These are phyloP conservation scores for Phytophthora multivora DNA, from an alignment of 352 stramenopile species.

Conservation along the genomic window DNA sequence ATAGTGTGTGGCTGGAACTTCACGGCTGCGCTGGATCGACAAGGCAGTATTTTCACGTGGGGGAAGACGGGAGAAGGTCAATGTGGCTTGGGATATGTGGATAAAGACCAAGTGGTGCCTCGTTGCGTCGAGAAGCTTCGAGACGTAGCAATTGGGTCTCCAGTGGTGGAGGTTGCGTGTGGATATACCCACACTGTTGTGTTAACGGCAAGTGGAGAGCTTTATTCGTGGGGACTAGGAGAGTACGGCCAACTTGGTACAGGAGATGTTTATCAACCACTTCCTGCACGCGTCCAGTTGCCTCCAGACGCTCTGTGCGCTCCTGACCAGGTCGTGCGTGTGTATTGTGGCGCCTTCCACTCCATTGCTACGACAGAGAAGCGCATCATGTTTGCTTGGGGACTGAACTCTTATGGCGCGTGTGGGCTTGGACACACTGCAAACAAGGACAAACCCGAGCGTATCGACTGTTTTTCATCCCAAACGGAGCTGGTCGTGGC, in stretches of 20 bases:
- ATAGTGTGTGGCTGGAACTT: constrained; percentile 88
- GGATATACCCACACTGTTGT: constrained; percentile 90
- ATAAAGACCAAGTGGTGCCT: constrained; percentile 82
- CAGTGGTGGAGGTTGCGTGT: constrained; percentile 73
- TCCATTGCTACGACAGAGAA: constrained; percentile 67
- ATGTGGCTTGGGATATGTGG: constrained; percentile 80
- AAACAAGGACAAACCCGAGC: constrained; percentile 81
- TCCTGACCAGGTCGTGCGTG: constrained; percentile 49
- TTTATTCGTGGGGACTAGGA: constrained; percentile 90
- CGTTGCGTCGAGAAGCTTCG: constrained; percentile 52
- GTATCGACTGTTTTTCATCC: constrained; percentile 73
- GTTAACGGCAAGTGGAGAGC: constrained; percentile 70
- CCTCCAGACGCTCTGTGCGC: constrained; percentile 41
- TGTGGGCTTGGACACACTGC: constrained; percentile 78
- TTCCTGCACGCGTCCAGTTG: constrained; percentile 71
- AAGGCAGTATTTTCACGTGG: constrained; percentile 80
- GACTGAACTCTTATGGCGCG: constrained; percentile 80
- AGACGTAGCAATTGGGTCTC: constrained; percentile 22
- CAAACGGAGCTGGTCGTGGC: constrained; percentile 62
- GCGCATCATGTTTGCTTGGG: constrained; percentile 79
- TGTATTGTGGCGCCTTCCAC: constrained; percentile 86
- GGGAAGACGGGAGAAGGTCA: constrained; percentile 89
- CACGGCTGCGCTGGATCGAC: constrained; percentile 54
- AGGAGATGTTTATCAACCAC: constrained; percentile 80
- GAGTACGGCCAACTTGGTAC: constrained; percentile 92